Evolutionary conservation across 257 asterid species (phyloP).

Genomic region (Dorcoceras hygrometricum): DNA sequence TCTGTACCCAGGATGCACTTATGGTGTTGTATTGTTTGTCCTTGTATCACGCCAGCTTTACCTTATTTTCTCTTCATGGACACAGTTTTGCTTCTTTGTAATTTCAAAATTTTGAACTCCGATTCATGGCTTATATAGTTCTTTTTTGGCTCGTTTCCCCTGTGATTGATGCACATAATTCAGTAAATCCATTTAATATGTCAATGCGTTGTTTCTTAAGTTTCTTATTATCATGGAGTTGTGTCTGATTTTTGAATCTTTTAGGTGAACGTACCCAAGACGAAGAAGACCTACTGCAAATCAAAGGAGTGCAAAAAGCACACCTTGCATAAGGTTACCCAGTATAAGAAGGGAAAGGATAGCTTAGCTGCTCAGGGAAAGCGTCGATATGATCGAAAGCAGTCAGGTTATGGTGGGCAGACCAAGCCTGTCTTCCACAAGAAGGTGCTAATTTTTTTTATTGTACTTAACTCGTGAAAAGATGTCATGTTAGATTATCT

Average conservation of each 20-base stretch:
- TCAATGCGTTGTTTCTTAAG: not conserved
- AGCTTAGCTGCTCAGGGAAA: conserved; percentile 50
- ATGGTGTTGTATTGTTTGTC: not conserved
- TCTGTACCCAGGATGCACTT: not conserved
- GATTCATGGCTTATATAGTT: not conserved
- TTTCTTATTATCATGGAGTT: not conserved
- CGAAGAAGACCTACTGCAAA: conserved; percentile 44
- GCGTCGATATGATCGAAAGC: conserved; percentile 42
- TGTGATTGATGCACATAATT: not conserved
- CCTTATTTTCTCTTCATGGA: not conserved
- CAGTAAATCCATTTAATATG: not conserved
- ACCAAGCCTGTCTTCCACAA: conserved; percentile 51
- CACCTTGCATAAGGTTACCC: conserved; percentile 48
- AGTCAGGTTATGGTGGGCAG: conserved; percentile 49
- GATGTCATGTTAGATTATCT: not conserved
- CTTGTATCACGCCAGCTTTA: not conserved
- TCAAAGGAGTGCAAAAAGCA: conserved; percentile 46
- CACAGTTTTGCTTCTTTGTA: not conserved
- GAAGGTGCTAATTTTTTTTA: conserved; percentile 25
- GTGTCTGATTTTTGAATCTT: not conserved
- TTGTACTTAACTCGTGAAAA: not conserved
- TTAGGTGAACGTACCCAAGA: conserved; percentile 47
- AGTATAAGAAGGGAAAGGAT: conserved; percentile 48
- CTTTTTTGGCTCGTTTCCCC: not conserved
- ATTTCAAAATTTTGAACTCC: not conserved